Conservation (phyloP, 352 stramenopile species). For the Globisporangium radiosum region DNA sequence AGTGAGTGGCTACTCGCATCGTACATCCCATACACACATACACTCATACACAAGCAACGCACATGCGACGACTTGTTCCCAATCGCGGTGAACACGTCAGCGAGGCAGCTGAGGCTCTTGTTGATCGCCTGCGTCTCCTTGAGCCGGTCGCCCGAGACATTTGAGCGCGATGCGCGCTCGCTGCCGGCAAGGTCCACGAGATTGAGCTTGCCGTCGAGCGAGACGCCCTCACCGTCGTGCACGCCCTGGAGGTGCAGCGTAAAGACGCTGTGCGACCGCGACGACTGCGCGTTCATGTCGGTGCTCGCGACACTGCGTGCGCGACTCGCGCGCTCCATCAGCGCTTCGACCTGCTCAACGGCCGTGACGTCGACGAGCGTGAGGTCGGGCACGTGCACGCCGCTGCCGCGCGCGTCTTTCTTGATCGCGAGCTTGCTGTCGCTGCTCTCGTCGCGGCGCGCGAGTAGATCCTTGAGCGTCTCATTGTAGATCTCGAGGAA, state of each 20-base stretch:
- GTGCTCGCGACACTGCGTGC: slow-evolving; percentile 94
- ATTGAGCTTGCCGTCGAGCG: slow-evolving; percentile 92
- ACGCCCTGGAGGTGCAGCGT: slow-evolving; percentile 88
- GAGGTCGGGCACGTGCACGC: slow-evolving; percentile 81
- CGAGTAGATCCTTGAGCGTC: slow-evolving; percentile 96
- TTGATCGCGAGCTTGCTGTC: slow-evolving; percentile 76
- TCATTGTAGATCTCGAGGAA: slow-evolving; percentile 99
- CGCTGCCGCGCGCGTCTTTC: slow-evolving; percentile 68
- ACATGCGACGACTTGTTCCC: slow-evolving; percentile 94
- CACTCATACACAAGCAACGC: no score
- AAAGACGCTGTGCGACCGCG: slow-evolving; percentile 97
- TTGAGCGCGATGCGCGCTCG: slow-evolving; percentile 93
- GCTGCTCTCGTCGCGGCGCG: slow-evolving; percentile 25
- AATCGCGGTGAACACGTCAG: slow-evolving; percentile 98
- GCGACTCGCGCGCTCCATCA: slow-evolving; percentile 84
- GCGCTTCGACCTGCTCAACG: slow-evolving; percentile 81
- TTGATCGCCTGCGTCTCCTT: slow-evolving; percentile 99
- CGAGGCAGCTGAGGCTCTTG: slow-evolving; percentile 97
- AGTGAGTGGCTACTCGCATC: no score
- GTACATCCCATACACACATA: no score
- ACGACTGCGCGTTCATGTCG: slow-evolving; percentile 98
- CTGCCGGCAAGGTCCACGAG: slow-evolving; percentile 93
- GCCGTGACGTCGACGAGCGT: slow-evolving; percentile 75
- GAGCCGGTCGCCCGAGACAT: slow-evolving; percentile 86
- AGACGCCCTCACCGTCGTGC: slow-evolving; percentile 86